A percentile compares a stretch with the other conserved stretches of the same genome.
These are phyloP conservation scores for Kodamaea hsintzibuensis DNA, from an alignment of 805 yeast genomes.

Conservation along the genomic window DNA sequence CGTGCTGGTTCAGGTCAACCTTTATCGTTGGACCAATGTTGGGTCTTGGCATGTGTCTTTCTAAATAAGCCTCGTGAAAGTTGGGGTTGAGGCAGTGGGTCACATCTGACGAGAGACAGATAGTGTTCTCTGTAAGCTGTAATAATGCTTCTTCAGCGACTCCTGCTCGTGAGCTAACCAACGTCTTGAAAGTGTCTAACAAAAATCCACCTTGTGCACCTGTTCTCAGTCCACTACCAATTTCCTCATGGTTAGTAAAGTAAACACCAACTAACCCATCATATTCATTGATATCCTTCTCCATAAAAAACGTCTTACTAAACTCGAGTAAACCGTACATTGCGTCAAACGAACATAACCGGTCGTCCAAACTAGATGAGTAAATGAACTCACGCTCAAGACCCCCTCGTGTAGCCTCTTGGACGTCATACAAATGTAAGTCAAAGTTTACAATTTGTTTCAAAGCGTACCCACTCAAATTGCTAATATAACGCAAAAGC, in stretches of 20 bases:
- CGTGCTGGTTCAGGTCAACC: slow-evolving; percentile 39
- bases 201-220: slow-evolving; percentile 41
- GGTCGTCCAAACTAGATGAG: slow-evolving; percentile 43
- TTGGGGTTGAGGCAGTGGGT: slow-evolving; percentile 47
- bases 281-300: slow-evolving; percentile 18
- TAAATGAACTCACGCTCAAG: slow-evolving; percentile 36
- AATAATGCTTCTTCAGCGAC: slow-evolving; percentile 5
- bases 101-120: slow-evolving; percentile 43
- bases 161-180: slow-evolving; percentile 9
- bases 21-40: slow-evolving; percentile 40
- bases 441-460: slow-evolving; percentile 32
- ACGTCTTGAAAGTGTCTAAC: slow-evolving; percentile 19
- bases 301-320: slow-evolving; percentile 14
- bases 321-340: slow-evolving; percentile 32
- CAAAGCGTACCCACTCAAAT: slow-evolving; percentile 22
- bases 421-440: slow-evolving; percentile 39
- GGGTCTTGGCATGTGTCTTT: slow-evolving; percentile 37
- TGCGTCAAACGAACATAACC: slow-evolving; percentile 42
- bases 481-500: slow-evolving; percentile 34
- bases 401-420: slow-evolving; percentile 39
- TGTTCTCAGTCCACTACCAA: slow-evolving; percentile 40
- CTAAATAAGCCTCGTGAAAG: slow-evolving; percentile 32
- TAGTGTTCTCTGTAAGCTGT: slow-evolving; percentile 15
- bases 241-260: slow-evolving; percentile 43
- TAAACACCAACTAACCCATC: slow-evolving; percentile 33